A percentile compares a stretch with the other conserved stretches of the same genome.
These are phyloP conservation scores for Claviceps sp. DNA, from an alignment of 2,329 filamentous ascomycete genomes.

Conservation along the genomic window DNA sequence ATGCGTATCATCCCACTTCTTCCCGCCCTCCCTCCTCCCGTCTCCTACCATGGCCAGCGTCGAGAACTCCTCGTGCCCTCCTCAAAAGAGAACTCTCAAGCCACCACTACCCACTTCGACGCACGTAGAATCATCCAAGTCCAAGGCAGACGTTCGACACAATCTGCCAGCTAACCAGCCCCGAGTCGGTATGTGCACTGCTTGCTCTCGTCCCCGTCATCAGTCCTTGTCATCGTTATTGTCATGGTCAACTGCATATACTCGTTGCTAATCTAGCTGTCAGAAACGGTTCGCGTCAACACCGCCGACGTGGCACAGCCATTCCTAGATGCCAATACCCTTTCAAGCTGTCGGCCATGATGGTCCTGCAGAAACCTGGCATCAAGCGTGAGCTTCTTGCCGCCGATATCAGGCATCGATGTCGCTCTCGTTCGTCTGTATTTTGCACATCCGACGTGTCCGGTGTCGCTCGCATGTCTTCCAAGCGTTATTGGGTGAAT, in stretches of 20 bases:
- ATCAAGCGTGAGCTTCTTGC: background rate
- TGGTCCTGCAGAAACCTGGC: background rate
- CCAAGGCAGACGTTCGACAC: conserved; percentile 17
- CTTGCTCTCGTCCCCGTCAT: background rate
- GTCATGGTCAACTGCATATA: too few relatives aligned
- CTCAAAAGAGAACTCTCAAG: conserved; percentile 14
- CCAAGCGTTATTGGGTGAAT: too few relatives aligned
- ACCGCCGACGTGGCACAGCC: conserved; percentile 19
- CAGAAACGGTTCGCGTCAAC: conserved; percentile 17
- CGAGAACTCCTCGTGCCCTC: conserved; percentile 2
- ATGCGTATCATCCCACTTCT: too few relatives aligned
- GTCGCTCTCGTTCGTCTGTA: background rate
- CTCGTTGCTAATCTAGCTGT: background rate
- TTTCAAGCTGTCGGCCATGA: conserved; percentile 10
- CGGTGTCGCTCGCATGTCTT: too few relatives aligned
- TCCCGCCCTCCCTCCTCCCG: too few relatives aligned
- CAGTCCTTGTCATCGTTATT: too few relatives aligned
- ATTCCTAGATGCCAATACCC: conserved; percentile 19
- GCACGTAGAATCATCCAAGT: conserved; percentile 14
- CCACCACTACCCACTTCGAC: conserved; percentile 11
- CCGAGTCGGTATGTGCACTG: conserved; percentile 12
- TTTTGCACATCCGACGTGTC: too few relatives aligned
- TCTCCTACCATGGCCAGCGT: background rate
- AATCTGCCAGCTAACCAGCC: conserved; percentile 15
- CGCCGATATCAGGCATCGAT: background rate